Percentiles rank a stretch among this genome's conserved stretches.
Evolutionary conservation across 2,329 filamentous ascomycete genomes (phyloP).

Genomic region (Raffaelea arxii): DNA sequence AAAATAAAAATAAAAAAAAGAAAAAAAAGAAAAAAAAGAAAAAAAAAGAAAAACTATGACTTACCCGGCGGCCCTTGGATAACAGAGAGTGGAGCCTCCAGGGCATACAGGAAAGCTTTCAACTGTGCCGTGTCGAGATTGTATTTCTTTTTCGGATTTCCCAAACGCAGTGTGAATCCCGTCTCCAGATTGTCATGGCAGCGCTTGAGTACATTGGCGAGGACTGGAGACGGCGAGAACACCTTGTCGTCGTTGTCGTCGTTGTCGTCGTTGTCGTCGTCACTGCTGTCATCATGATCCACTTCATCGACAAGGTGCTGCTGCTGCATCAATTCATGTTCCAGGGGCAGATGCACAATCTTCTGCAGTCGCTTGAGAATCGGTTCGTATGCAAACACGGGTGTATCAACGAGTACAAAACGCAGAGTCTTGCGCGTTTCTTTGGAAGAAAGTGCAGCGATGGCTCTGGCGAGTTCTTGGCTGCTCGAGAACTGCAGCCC

Average conservation of each 20-base stretch:
- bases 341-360: constrained; percentile 45
- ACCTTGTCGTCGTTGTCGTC: background rate
- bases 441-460: constrained; percentile 33
- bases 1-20: too few relatives aligned
- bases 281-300: background rate
- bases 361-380: constrained; percentile 50
- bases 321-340: constrained; percentile 36
- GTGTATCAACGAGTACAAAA: constrained; percentile 53
- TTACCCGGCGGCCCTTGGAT: constrained; percentile 66
- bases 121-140: constrained; percentile 1
- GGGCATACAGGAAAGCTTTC: constrained; percentile 18
- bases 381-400: constrained; percentile 61
- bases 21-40: too few relatives aligned
- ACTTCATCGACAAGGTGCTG: background rate
- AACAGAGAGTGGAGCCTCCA: constrained; percentile 44
- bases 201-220: background rate
- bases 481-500: constrained; percentile 40
- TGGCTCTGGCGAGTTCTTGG: constrained; percentile 31
- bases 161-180: background rate
- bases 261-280: background rate
- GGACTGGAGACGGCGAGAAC: background rate
- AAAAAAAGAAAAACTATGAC: constrained; percentile 2
- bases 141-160: background rate
- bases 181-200: background rate
- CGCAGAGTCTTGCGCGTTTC: constrained; percentile 20